Base-by-base conservation (phyloP, 257 asterid genomes). In the Thymus mandschuricus region DNA sequence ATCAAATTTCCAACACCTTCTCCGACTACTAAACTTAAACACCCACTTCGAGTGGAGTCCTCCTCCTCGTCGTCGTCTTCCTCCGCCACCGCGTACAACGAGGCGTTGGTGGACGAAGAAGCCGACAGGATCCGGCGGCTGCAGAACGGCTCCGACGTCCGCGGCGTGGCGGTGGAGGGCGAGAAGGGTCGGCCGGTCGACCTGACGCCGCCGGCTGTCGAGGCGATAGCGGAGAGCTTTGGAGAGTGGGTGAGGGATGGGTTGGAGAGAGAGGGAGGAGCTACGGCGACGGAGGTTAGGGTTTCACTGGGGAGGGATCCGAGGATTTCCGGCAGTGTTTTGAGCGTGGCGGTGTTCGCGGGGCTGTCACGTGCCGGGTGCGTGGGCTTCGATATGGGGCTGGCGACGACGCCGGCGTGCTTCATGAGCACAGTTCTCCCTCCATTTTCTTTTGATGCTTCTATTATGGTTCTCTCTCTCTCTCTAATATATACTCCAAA, bases 401-500 rank as follows among this genome's bases (percentile, higher is more conserved):
- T 92, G 46, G 98, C 96, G 0, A 92, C 98, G 15, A 92, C 98
- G 61, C 98, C 98, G 52, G 97, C 97, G 35, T 92, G 98, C 73
- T 92, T 92, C 81, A 90, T 92, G 97, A 92, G 98, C 56, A 90
- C 96, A n/a, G n/a, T 90, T 75, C 71, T 92, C 60, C 84, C 86
- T 45, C 86, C 93, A 1, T 90, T 87, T 76, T 8, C 30, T 21
- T 90, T 83, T 38, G 86, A 93, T 76, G 98, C 97, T 73, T 93
- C 98, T 13, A 87, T 90, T 3, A 92, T 92, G 98, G 98, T 35
- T 3, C 4, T 35, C 40, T 35, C 5, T 35, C 21, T 21, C 21
- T 21, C 21, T 21, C 21, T 21, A 21, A 21, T 21, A 21, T 21
- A 21, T 21, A 21, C 21, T 21, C 21, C 21, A 21, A 21, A 21